Evolutionary conservation across 495 filamentous ascomycete species (phyloP), one percentile per base, ranked within the genome.

Genomic region (Choiromyces venosus): DNA sequence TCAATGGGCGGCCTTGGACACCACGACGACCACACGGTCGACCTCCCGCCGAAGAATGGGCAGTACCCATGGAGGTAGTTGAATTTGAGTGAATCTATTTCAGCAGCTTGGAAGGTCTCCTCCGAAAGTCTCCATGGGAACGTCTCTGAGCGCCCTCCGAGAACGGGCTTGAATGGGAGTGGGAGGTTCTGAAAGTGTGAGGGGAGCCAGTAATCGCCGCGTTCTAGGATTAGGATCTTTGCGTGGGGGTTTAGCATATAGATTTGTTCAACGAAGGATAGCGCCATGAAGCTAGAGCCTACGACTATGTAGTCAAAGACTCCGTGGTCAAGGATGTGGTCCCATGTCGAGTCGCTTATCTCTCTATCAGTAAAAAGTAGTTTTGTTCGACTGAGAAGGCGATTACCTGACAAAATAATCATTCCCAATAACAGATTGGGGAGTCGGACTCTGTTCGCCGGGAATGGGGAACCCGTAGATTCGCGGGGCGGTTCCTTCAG

Each of bases 121-220:
- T 29, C 10, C 37, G 44, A 71, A 37, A 71, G 69, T 8, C 44
- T 71, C 5, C 19, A 71, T 5, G 69, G 69, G 52, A 71, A 71
- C n/a, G 69, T 71, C 40, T 71, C 69, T 14, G 69, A 66, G 16
- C 5, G n/a, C 25, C 69, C 69, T 29, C 69, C 42, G 25, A 65
- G 40, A n/a, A 66, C 69, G 35, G 65, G 16, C 7, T 71, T 65
- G 44, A 71, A 71, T 9, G 69, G 69, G 10, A 71, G 69, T 7
- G 69, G 42, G 19, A 71, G 42, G 25, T 71, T 71, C 35, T 71
- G 69, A 52, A 71, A 71, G 40, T 71, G 69, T n/a, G n/a, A n/a
- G n/a, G n/a, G 25, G 69, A 71, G 69, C 42, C 19, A 37, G 18
- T 64, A 71, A 61, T 65, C 69, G 61, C 7, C n/a, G 5, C 42